phyloP scores from a whole-genome alignment of 2,329 filamentous ascomycete genomes.

The Venturia pyrina region DNA sequence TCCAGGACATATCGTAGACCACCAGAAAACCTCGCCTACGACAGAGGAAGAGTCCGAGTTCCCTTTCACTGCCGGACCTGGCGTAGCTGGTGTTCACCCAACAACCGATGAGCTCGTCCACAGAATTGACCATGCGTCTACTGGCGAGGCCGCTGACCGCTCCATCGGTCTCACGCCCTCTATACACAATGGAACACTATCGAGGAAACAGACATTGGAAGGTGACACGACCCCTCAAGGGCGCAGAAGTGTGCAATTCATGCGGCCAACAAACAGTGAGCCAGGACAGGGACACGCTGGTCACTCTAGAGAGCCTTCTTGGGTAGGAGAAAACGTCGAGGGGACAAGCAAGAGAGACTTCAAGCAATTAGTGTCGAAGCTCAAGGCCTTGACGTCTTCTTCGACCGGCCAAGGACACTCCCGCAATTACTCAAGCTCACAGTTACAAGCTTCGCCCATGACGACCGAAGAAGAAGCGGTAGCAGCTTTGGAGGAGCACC shows the following conservation, averaged over 20 bases:
- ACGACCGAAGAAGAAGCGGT: conserved; percentile 39
- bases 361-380: conserved; percentile 64
- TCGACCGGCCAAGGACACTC: not conserved
- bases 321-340: conserved; percentile 53
- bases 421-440: not conserved
- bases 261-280: conserved; percentile 32
- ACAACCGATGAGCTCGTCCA: conserved; percentile 17
- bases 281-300: conserved; percentile 28
- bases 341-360: conserved; percentile 32
- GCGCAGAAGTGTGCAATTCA: conserved; percentile 68
- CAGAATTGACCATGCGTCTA: conserved; percentile 15
- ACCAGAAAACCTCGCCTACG: not conserved
- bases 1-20: not conserved
- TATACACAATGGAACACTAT: conserved; percentile 8
- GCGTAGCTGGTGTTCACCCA: conserved; percentile 16
- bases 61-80: conserved; percentile 23
- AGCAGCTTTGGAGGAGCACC: conserved; percentile 42
- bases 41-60: conserved; percentile 19
- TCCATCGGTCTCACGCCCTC: conserved; percentile 15
- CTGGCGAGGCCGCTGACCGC: conserved; percentile 16
- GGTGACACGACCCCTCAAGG: conserved; percentile 31
- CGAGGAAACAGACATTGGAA: conserved; percentile 10
- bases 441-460: conserved; percentile 24
- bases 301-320: conserved; percentile 54
- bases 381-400: conserved; percentile 59